Conservation (phyloP, 495 filamentous ascomycete genomes). For the Penicillium maclennaniae region DNA sequence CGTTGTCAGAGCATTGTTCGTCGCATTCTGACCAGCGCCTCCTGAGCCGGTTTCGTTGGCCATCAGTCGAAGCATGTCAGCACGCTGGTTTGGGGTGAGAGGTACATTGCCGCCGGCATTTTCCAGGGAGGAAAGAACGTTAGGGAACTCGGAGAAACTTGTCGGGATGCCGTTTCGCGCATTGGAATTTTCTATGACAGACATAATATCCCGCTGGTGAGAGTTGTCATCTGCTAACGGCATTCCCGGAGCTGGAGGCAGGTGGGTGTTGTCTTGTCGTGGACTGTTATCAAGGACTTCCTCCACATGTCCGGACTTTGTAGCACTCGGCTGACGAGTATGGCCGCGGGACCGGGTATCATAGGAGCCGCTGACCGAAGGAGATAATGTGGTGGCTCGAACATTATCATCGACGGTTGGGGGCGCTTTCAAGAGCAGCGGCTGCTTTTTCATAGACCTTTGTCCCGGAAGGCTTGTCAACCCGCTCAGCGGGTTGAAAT, state of each 20-base stretch:
- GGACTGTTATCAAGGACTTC: constrained; percentile 44
- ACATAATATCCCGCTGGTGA: constrained; percentile 76
- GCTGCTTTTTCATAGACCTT: constrained; percentile 46
- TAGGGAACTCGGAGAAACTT: constrained; percentile 62
- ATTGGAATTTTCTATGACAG: constrained; percentile 77
- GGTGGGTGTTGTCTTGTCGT: constrained; percentile 20
- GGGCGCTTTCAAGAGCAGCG: constrained; percentile 49
- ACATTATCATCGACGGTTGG: constrained; percentile 30
- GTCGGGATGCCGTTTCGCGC: constrained; percentile 51
- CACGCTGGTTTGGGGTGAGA: constrained; percentile 72
- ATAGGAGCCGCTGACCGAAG: constrained; percentile 31
- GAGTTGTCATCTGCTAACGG: constrained; percentile 19
- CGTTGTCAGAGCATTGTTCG: constrained; percentile 55
- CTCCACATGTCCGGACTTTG: constrained; percentile 39
- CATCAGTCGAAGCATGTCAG: constrained; percentile 76
- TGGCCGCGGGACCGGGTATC: constrained; percentile 31
- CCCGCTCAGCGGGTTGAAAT: constrained; percentile 32
- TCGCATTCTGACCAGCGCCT: constrained; percentile 21
- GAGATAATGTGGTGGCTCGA: constrained; percentile 40
- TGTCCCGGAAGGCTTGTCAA: constrained; percentile 37
- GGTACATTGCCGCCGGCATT: constrained; percentile 59
- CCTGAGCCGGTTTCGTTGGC: constrained; percentile 46
- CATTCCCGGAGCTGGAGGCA: constrained; percentile 15
- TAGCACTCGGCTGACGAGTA: constrained; percentile 33
- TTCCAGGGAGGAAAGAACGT: constrained; percentile 69